A percentile compares a stretch with the other conserved stretches of the same genome.
These are phyloP conservation scores for Suillus clintonianus DNA, from an alignment of 768 basidiomycete genomes.

Conservation along the genomic window DNA sequence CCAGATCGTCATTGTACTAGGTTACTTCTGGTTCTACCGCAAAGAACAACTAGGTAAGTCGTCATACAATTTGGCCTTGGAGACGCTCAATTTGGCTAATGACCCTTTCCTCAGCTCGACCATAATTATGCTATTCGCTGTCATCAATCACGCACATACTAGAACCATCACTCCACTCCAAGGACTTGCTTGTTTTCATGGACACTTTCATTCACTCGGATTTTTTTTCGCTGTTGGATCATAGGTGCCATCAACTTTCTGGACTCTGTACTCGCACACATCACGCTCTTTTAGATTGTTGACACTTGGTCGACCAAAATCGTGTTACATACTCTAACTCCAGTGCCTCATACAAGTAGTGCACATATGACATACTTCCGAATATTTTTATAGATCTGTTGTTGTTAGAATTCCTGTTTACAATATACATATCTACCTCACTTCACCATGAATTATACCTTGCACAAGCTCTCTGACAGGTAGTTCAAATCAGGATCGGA, in stretches of 20 bases:
- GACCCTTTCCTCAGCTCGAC: constrained; percentile 20
- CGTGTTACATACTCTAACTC: neutral
- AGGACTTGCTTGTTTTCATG: constrained; percentile 2
- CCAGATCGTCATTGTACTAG: constrained; percentile 83
- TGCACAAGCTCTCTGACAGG: neutral
- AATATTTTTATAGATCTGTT: neutral
- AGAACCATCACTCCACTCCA: neutral
- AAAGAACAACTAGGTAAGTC: constrained; percentile 86
- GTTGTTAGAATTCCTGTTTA: neutral
- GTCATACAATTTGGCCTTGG: neutral
- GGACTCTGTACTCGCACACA: neutral
- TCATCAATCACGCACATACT: neutral
- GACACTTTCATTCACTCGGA: neutral
- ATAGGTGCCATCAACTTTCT: neutral
- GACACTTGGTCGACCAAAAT: neutral
- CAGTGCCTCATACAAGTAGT: neutral
- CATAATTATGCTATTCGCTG: constrained; percentile 13
- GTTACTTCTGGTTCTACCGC: constrained; percentile 97
- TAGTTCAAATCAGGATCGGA: too few relatives aligned
- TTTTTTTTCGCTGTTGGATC: neutral
- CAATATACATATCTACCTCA: neutral
- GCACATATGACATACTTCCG: neutral
- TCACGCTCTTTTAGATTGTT: neutral
- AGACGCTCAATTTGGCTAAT: neutral
- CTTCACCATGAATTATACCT: neutral